Conservation (phyloP, 2,329 filamentous ascomycete genomes). For the Trichoderma sp. region DNA sequence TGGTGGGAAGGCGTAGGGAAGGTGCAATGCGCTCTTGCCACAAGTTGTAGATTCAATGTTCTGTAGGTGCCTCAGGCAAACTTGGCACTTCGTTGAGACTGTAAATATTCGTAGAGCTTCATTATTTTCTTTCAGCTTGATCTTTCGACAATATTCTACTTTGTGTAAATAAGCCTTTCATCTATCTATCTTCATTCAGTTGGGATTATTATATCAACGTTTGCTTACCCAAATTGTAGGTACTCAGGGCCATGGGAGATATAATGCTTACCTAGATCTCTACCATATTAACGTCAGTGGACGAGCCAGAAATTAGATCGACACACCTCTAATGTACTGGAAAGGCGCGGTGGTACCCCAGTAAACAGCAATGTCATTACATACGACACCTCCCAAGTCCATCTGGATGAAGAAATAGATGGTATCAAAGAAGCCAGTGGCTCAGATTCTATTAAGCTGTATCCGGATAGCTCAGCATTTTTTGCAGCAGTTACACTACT, state of each 20-base stretch:
- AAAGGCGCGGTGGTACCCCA: too few relatives aligned
- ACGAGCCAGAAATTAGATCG: too few relatives aligned
- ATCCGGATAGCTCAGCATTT: not conserved
- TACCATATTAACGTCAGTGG: too few relatives aligned
- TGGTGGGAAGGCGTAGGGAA: not conserved
- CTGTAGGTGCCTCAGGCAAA: not conserved
- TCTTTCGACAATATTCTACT: too few relatives aligned
- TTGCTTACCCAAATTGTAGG: too few relatives aligned
- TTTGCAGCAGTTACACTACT: not conserved
- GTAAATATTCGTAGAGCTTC: not conserved
- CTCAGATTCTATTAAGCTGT: not conserved
- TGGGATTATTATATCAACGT: not conserved
- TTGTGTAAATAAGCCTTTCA: not conserved
- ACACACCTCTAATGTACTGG: too few relatives aligned
- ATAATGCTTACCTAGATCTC: too few relatives aligned
- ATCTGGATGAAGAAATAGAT: not conserved
- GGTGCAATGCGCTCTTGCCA: not conserved
- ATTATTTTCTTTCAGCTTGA: not conserved
- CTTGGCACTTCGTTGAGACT: not conserved
- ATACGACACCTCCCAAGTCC: not conserved
- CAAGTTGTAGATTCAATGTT: not conserved
- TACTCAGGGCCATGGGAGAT: too few relatives aligned
- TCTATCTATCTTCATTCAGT: not conserved
- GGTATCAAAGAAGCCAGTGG: not conserved
- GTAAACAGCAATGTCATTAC: not conserved